Evolutionary conservation across 2,329 filamentous ascomycete genomes (phyloP), one percentile per base, ranked within the genome.

Genomic region (Tolypocladium album): DNA sequence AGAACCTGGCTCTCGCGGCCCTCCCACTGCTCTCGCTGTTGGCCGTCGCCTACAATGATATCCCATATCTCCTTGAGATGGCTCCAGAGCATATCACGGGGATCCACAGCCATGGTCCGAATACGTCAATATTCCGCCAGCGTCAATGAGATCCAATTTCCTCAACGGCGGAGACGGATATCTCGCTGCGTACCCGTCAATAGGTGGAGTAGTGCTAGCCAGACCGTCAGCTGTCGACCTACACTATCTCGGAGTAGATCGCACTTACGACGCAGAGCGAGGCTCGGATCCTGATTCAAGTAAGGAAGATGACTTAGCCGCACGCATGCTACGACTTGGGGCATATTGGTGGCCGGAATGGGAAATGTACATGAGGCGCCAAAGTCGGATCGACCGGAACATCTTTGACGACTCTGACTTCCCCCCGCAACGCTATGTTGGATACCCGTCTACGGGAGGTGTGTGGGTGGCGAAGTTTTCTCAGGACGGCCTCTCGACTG

Each of bases 291-390:
- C 5, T 24, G 43, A 45, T 24, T 8, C 43, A 12, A 12, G 12
- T 27, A 39, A 57, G 38, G 58, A 59, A 17, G 58, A 59, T 20
- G 40, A 47, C 42, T 40, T 59, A 5, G 58, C 58, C 22, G 43
- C 52, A 34, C 58, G 58, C 58, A 59, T 59, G 58, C 52, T 56
- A 22, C 58, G 45, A 39, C 58, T 59, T 34, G 58, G 58, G 43
- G 53, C 52, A 38, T 40, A 57, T 17, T 59, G 53, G 58, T 59
- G 58, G 58, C 58, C 58, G 17, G 43, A 59, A 24, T 59, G 58
- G 53, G 53, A 52, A 8, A 36, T 13, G 24, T 59, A 59, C 34
- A n/a, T 56, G 6, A 36, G 40, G 31, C 53, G 57, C 38, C 27
- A 57, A 4, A 4, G 31, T 17, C n/a, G n/a, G n/a, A n/a, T n/a